These are phyloP conservation scores for Fraxinus angustifolia DNA, from an alignment of 305 asterid species.

Conservation along the genomic window DNA sequence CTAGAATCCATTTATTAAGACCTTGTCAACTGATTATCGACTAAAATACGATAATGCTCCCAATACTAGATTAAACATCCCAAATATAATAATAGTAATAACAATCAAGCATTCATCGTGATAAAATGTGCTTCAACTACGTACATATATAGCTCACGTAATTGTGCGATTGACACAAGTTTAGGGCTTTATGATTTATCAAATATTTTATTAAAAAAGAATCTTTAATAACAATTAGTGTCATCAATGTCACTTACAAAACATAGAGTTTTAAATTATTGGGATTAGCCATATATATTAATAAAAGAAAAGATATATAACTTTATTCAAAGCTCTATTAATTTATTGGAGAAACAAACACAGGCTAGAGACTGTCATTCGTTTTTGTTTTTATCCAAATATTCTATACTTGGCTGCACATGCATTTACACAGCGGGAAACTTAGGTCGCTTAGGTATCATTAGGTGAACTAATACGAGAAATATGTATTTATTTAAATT, in stretches of 20 bases:
- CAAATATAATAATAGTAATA: neutral
- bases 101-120: neutral
- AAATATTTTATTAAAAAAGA: neutral
- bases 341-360: conserved; percentile 7
- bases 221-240: neutral
- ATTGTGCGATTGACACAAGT: neutral
- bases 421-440: conserved; percentile 9
- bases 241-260: conserved; percentile 11
- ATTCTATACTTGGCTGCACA: conserved; percentile 19
- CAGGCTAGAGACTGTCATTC: neutral
- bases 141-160: neutral
- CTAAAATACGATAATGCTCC: neutral
- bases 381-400: conserved; percentile 24
- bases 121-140: neutral
- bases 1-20: conserved; percentile 6
- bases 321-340: conserved; percentile 6
- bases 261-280: neutral
- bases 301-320: neutral
- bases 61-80: neutral
- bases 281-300: neutral
- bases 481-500: no score
- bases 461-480: neutral
- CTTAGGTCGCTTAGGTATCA: neutral
- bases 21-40: conserved; percentile 4
- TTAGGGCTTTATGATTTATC: neutral